These are phyloP conservation scores for Moniliophthora roreri DNA, from an alignment of 1,284 basidiomycete genomes.

Conservation along the genomic window DNA sequence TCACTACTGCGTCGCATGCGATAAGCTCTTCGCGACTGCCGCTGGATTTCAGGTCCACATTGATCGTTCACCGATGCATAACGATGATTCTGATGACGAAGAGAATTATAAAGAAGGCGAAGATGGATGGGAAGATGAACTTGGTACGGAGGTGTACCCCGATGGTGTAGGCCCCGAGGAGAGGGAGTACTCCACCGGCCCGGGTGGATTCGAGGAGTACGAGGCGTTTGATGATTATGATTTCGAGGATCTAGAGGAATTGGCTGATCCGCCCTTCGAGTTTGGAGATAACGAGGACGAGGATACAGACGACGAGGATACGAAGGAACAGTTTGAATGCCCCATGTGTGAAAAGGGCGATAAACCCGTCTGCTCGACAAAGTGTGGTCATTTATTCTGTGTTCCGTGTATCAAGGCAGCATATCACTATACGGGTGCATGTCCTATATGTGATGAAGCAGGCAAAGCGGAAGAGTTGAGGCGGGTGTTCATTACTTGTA, in stretches of 20 bases:
- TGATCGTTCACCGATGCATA: conserved; percentile 17
- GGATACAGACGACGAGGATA: conserved; percentile 6
- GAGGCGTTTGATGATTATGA: conserved; percentile 17
- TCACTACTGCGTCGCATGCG: conserved; percentile 20
- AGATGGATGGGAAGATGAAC: conserved; percentile 20
- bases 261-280: conserved; percentile 7
- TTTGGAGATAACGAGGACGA: conserved; percentile 1
- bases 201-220: conserved; percentile 17
- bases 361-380: conserved; percentile 16
- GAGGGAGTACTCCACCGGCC: conserved; percentile 4
- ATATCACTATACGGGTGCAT: conserved; percentile 14
- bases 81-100: conserved; percentile 14
- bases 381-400: conserved; percentile 24
- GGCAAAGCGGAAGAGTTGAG: conserved; percentile 16
- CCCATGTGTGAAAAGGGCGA: conserved; percentile 18
- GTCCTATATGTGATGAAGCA: conserved; percentile 19
- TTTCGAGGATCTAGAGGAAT: conserved; percentile 18
- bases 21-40: conserved; percentile 18
- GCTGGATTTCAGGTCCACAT: conserved; percentile 12
- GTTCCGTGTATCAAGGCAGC: conserved; percentile 18
- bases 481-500: conserved; percentile 10
- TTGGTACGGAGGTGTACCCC: conserved; percentile 16
- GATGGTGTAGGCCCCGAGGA: conserved; percentile 16
- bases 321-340: conserved; percentile 17
- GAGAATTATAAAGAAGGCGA: background rate